These are phyloP conservation scores for Antitrichia curtipendula DNA, from an alignment of 225 moss, liverwort and hornwort species.

Conservation along the genomic window DNA sequence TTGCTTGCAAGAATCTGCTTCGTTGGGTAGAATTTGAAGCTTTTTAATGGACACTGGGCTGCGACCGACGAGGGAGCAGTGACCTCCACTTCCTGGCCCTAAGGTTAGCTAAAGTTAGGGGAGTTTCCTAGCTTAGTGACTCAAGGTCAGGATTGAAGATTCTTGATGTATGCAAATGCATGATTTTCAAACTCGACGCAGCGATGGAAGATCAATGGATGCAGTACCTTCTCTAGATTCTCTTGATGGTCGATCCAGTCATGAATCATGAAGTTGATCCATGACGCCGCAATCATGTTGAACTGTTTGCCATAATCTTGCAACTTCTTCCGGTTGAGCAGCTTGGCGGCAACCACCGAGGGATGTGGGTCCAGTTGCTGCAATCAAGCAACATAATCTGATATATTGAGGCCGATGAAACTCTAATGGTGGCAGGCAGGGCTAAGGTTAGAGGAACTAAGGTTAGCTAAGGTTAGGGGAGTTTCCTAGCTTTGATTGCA, in stretches of 20 bases:
- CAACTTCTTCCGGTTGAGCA: constrained; percentile 20
- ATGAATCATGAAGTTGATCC: constrained; percentile 58
- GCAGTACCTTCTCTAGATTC: background rate
- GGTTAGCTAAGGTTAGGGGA: background rate
- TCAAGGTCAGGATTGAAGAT: background rate
- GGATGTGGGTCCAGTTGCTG: constrained; percentile 46
- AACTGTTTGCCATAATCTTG: constrained; percentile 18
- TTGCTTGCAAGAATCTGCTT: background rate
- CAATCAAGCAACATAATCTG: background rate
- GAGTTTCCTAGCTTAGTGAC: too few species aligned
- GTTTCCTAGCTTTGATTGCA: too few species aligned
- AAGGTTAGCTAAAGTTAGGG: too few species aligned
- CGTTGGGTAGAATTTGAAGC: constrained; percentile 17
- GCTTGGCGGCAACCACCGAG: constrained; percentile 31
- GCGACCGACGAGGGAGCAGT: constrained; percentile 38
- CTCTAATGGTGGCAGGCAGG: background rate
- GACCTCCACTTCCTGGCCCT: constrained; percentile 25
- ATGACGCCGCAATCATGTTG: constrained; percentile 33
- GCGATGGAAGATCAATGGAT: background rate
- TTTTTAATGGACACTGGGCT: constrained; percentile 43
- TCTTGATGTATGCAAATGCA: background rate
- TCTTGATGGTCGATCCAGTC: constrained; percentile 49
- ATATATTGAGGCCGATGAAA: background rate
- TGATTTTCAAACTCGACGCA: background rate
- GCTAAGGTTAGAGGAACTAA: background rate